Evolutionary conservation across 2,329 filamentous ascomycete species (phyloP).

Genomic region (Botrytis porri): DNA sequence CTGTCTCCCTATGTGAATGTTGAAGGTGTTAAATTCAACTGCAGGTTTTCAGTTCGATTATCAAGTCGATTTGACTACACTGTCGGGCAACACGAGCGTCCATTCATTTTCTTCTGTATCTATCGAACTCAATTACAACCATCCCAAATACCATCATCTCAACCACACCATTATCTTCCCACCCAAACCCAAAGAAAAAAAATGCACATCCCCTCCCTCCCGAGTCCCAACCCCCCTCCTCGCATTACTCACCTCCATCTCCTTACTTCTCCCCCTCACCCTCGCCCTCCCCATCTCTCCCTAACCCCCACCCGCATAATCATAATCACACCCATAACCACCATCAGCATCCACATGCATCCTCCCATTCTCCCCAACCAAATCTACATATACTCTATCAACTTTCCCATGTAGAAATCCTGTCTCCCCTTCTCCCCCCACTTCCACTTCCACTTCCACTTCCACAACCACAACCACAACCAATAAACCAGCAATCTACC

Average conservation of each 20-base stretch:
- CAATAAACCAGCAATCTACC: too few species aligned
- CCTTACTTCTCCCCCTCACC: neutral
- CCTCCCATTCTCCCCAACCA: too few species aligned
- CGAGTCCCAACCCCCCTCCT: neutral
- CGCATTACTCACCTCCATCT: neutral
- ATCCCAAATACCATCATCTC: neutral
- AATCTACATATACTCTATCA: neutral
- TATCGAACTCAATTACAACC: too few species aligned
- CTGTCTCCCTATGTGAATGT: accelerated
- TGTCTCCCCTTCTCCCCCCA: neutral
- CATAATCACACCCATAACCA: neutral
- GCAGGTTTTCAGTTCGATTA: neutral
- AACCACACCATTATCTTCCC: neutral
- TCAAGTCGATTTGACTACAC: neutral
- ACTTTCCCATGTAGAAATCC: neutral
- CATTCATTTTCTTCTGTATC: neutral
- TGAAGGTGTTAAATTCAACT: neutral
- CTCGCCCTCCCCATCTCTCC: neutral
- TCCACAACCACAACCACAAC: too few species aligned
- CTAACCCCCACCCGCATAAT: too few species aligned
- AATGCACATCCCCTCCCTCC: neutral
- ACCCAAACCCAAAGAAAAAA: neutral
- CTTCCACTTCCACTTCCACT: too few species aligned
- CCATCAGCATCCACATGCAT: neutral
- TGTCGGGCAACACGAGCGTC: neutral